These are phyloP conservation scores for Orobanche coerulescens DNA, from an alignment of 257 asterid genomes.

Conservation along the genomic window DNA sequence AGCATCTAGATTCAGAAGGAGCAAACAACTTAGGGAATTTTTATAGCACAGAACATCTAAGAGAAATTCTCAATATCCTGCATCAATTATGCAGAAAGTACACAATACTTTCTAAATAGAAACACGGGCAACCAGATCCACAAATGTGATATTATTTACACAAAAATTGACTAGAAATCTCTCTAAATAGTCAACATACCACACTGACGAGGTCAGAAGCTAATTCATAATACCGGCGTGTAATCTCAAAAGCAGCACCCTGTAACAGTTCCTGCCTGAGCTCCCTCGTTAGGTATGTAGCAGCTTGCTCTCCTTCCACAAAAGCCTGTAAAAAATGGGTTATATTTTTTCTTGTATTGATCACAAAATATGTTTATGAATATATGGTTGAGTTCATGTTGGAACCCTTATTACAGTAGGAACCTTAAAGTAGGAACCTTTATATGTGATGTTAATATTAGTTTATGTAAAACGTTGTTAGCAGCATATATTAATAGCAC, in stretches of 20 bases:
- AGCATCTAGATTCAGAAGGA: slow-evolving; percentile 8
- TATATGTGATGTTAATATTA: too few relatives aligned
- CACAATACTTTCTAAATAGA: not conserved
- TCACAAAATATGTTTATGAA: not conserved
- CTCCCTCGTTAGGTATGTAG: slow-evolving; percentile 50
- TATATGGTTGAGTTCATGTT: too few relatives aligned
- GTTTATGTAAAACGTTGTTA: too few relatives aligned
- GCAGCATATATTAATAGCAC: too few relatives aligned
- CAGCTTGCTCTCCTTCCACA: slow-evolving; percentile 78
- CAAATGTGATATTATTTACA: slow-evolving; percentile 10
- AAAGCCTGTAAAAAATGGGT: slow-evolving; percentile 43
- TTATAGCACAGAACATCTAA: slow-evolving; percentile 10
- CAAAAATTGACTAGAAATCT: not conserved
- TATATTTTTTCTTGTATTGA: not conserved
- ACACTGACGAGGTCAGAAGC: slow-evolving; percentile 75
- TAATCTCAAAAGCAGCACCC: slow-evolving; percentile 67
- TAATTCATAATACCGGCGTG: slow-evolving; percentile 64
- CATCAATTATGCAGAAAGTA: slow-evolving; percentile 7
- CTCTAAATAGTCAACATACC: slow-evolving; percentile 41
- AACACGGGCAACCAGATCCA: not conserved
- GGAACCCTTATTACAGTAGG: too few relatives aligned
- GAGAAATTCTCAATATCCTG: not conserved
- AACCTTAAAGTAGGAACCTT: too few relatives aligned
- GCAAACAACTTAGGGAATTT: not conserved
- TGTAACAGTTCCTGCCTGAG: slow-evolving; percentile 57